Evolutionary conservation across 441 rosid species (phyloP).

Genomic region (Gossypium armourianum): DNA sequence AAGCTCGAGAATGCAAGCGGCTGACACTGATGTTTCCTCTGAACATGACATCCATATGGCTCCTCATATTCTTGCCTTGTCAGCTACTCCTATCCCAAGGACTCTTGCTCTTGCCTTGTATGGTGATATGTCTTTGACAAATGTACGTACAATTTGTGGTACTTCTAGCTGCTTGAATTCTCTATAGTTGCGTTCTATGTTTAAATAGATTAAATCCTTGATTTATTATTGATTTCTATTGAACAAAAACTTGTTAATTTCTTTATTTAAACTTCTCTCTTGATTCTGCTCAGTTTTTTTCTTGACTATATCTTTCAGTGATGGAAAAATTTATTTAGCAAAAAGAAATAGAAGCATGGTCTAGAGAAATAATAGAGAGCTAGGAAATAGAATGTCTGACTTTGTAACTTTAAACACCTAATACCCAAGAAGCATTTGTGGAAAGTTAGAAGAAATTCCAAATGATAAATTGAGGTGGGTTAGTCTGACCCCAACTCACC

Average conservation of each 20-base stretch:
- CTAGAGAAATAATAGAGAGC: neutral
- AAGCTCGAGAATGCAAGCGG: constrained; percentile 34
- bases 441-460: neutral
- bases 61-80: constrained; percentile 89
- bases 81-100: constrained; percentile 95
- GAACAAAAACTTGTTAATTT: neutral
- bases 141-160: constrained; percentile 33
- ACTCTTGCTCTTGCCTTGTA: constrained; percentile 85
- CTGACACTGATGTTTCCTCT: constrained; percentile 31
- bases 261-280: neutral
- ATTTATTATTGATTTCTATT: neutral
- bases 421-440: neutral
- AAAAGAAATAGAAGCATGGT: neutral
- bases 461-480: neutral
- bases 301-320: neutral
- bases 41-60: constrained; percentile 59
- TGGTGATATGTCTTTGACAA: constrained; percentile 78
- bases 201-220: neutral
- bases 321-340: neutral
- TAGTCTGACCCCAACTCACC: neutral
- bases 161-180: neutral
- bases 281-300: neutral
- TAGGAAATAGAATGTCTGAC: neutral
- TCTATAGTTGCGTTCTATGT: neutral
- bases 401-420: neutral